Evolutionary conservation across 768 basidiomycete species (phyloP), one percentile per base, ranked within the genome.

Genomic region (Trametes cinnabarina): DNA sequence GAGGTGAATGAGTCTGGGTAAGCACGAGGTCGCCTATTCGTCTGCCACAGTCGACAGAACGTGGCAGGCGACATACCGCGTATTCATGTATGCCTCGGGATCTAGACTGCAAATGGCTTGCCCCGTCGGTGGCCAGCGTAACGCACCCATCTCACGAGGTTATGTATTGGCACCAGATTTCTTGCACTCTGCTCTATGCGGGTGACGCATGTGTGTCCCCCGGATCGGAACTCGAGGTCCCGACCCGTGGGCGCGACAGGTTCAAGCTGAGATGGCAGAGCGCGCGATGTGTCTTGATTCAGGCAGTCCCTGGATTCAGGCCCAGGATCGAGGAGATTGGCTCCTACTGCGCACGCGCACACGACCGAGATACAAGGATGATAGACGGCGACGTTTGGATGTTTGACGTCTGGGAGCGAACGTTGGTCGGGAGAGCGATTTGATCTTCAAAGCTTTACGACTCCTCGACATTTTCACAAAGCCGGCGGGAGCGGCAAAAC

Each of bases 361-460:
- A 46, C 32, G 43, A 25, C 30, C n/a, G 30, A 3, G 35, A n/a
- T 19, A 7, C n/a, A 35, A 20, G 37, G 11, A 20, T 17, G 46
- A 23, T 19, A 25, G 17, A 10, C 32, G n/a, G 34, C 10, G 54
- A 26, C 40, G 54, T 39, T 47, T 34, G 2, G 12, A 12, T 32
- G 30, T 7, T 7, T 32, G 30, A 12, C 19, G 26, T 10, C 12
- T 8, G 37, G 37, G 26, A 22, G 57, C 57, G 51, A 58, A 58
- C 57, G 57, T 52, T 58, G 49, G 37, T 58, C 57, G 43, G 44
- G 57, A 39, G 50, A n/a, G 57, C 32, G 9, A 35, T n/a, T n/a
- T 32, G 30, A 14, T 30, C 20, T 19, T 15, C 14, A 17, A n/a
- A 14, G 42, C 7, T 32, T 28, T 9, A 46, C 35, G 5, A n/a